These are phyloP conservation scores for Tetrapisispora taiwanensis DNA, from an alignment of 805 yeast genomes.

Conservation along the genomic window DNA sequence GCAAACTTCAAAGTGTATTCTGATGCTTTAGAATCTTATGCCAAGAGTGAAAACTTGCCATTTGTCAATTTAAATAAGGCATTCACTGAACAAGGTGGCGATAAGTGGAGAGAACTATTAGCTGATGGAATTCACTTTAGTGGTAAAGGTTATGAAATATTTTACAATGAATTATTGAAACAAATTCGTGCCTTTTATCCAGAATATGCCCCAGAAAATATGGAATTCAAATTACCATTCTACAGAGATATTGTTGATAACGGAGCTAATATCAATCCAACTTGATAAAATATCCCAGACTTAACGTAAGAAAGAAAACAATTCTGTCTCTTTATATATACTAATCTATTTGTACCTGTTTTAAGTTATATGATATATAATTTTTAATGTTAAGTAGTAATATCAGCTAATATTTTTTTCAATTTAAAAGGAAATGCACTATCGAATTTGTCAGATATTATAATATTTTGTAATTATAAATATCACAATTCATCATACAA, in stretches of 20 bases:
- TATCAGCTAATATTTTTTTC: no score
- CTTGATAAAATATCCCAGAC: no score
- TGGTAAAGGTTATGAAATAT: constrained; percentile 41
- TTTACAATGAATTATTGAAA: constrained; percentile 35
- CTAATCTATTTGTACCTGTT: no score
- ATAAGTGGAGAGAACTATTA: constrained; percentile 34
- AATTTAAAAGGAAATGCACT: no score
- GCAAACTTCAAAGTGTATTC: constrained; percentile 40
- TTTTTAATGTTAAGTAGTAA: no score
- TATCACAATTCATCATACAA: no score
- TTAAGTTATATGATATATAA: no score
- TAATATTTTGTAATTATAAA: no score
- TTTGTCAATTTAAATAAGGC: constrained; percentile 45
- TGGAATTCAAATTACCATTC: constrained; percentile 29
- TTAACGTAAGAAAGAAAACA: no score
- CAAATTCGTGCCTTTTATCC: constrained; percentile 38
- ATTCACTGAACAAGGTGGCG: constrained; percentile 31
- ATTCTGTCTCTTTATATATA: no score
- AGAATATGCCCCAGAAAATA: constrained; percentile 34
- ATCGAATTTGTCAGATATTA: no score
- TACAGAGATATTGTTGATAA: constrained; percentile 32
- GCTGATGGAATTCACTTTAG: constrained; percentile 56
- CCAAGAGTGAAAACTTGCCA: constrained; percentile 39
- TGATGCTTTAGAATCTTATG: constrained; percentile 38
- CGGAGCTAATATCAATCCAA: constrained; percentile 14